Evolutionary conservation across 2,329 filamentous ascomycete genomes (phyloP).

Genomic region (Hypoxylon sp.): DNA sequence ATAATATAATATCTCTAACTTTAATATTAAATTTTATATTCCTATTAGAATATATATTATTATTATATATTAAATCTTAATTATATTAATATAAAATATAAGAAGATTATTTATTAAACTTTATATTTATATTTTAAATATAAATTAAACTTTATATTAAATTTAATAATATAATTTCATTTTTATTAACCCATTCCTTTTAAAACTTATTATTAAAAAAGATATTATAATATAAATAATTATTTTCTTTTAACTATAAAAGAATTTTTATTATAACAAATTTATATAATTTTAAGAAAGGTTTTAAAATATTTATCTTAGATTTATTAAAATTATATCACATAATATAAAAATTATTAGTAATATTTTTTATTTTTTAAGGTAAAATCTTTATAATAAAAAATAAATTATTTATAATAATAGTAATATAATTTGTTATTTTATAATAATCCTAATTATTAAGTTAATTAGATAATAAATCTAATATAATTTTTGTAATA

Average conservation of each 20-base stretch:
- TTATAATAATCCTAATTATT: neutral
- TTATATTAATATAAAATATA: no score
- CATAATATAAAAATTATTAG: neutral
- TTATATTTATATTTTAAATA: neutral
- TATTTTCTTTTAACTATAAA: no score
- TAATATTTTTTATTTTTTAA: neutral
- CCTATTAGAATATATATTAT: no score
- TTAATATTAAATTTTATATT: no score
- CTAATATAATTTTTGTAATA: neutral
- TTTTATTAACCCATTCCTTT: neutral
- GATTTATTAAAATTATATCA: no score
- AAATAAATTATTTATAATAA: neutral
- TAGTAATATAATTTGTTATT: neutral
- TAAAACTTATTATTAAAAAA: neutral
- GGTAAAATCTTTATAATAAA: neutral
- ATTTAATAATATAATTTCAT: neutral
- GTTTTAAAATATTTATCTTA: no score
- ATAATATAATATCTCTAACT: no score
- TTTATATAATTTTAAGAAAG: no score
- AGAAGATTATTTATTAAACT: neutral
- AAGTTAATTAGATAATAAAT: neutral
- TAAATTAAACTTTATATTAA: neutral
- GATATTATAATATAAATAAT: no score
- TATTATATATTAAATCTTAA: no score
- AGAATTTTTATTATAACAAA: no score